Base-by-base conservation (phyloP, 306 rosid species). In the Lablab purpureus region DNA sequence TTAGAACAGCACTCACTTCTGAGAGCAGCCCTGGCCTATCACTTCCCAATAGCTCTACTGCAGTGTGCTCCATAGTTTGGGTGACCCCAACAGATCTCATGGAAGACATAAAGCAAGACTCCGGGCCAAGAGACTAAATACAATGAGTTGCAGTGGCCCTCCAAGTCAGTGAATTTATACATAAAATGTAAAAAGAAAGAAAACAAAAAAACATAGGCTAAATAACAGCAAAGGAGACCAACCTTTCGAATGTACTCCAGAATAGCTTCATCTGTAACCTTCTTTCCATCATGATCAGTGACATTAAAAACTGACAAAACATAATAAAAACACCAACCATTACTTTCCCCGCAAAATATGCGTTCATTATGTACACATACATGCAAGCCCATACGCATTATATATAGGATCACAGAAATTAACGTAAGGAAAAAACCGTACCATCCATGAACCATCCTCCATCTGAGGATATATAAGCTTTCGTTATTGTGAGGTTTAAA, bases 361-460 rank as follows among this genome's bases (percentile, higher is more conserved):
- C 17, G 7, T 50, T 50, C 21, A n/a, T 50, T n/a, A n/a, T 7
- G 10, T n/a, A 50, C 14, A 40, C 45, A 40, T 9, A 3, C 45
- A 40, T 40, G 13, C 13, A 40, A 10, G 2, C 10, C 2, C 25
- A 7, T 11, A 1, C 28, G 21, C 14, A 52, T 7, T 52, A 52
- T 3, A 66, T 23, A 65, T 67, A 27, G 0, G 0, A 19, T n/a
- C 18, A n/a, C 4, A 69, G 45, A 64, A 81, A 22, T 27, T 37
- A 15, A 15, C 2, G 19, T 25, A 28, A 28, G 49, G 21, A 74
- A 28, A 47, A 77, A 27, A 22, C 14, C 17, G 49, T 82, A 95
- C 99, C 99, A 81, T 92, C 98, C 97, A 92, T 95, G 88, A 95
- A 92, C 99, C 98, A 95, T 76, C 91, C 90, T 40, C 97, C 99